Evolutionary conservation across 805 yeast species (phyloP), one percentile per base, ranked within the genome.

Genomic region (Candida taoyuanica): DNA sequence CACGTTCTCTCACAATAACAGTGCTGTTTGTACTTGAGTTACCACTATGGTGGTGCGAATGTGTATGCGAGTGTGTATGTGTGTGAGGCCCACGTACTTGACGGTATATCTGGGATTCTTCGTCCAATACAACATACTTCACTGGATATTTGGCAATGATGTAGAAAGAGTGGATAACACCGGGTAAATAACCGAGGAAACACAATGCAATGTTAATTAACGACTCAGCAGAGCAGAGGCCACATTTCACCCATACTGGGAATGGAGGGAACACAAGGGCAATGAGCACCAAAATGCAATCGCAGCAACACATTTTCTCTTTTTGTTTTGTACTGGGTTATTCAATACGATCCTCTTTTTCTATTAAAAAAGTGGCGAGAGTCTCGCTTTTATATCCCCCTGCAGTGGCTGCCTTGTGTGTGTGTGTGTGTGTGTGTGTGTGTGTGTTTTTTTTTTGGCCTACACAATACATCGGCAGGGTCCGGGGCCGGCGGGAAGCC

Each of bases 201-300:
- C 87, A 81, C 21, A 85, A 69, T 6, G 82, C 76, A 33, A 85
- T 67, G 60, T 85, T 85, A 53, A 86, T 81, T 39, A 78, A 58
- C 33, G 69, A 67, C 54, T 85, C 95, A 7, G 79, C 76, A 2
- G 89, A 78, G 45, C 81, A 78, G 37, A 82, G 42, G 3, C 95
- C 95, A 38, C 82, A 68, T 55, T 83, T 81, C 46, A 84, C 63
- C 52, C 77, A 69, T 15, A 85, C 95, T 1, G 95, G 87, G 37
- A 85, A 56, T 1, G 94, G 94, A 1, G 95, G 95, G 51, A 81
- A 69, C 50, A 85, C 58, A 34, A 85, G 71, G 2, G 93, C 85
- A 34, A 85, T 50, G 8, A 85, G 63, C 14, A 81, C 83, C 31
- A 85, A 68, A 14, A 83, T 57, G 59, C 84, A 77, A 56, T 85